These are phyloP conservation scores for Scedosporium minutisporum DNA, from an alignment of 2,329 filamentous ascomycete genomes.

Conservation along the genomic window DNA sequence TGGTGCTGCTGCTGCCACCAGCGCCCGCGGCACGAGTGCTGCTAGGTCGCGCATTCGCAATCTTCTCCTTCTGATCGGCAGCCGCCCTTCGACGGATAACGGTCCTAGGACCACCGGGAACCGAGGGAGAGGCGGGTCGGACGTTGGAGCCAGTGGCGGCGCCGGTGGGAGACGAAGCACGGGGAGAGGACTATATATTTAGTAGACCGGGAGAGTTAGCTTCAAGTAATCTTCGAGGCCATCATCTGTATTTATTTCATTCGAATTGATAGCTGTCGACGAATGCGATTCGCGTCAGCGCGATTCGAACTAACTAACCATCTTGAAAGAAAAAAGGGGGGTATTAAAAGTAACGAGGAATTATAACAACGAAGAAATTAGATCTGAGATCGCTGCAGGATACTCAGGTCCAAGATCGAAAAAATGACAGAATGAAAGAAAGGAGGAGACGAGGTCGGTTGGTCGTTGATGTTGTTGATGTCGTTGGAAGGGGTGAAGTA, in stretches of 20 bases:
- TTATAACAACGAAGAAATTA: not conserved
- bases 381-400: slow-evolving; percentile 5
- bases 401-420: slow-evolving; percentile 1
- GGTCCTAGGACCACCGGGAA: slow-evolving; percentile 88
- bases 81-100: slow-evolving; percentile 92
- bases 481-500: not conserved
- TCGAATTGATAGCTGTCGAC: not conserved
- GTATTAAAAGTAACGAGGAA: not conserved
- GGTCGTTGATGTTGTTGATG: not conserved
- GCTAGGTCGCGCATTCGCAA: slow-evolving; percentile 84
- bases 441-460: slow-evolving; percentile 6
- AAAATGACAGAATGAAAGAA: not conserved
- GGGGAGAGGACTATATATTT: slow-evolving; percentile 43
- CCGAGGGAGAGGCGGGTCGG: slow-evolving; percentile 76
- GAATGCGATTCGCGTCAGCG: not conserved
- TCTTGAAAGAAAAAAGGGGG: not conserved
- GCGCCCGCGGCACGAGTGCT: slow-evolving; percentile 90
- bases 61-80: slow-evolving; percentile 93
- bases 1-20: slow-evolving; percentile 92
- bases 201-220: not conserved
- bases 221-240: not conserved
- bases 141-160: slow-evolving; percentile 58
- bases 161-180: slow-evolving; percentile 50
- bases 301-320: slow-evolving; percentile 1
- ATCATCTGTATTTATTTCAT: not conserved